Evolutionary conservation across 331 rosid genomes (phyloP), one percentile per base, ranked within the genome.

Genomic region (Quercus phellos): DNA sequence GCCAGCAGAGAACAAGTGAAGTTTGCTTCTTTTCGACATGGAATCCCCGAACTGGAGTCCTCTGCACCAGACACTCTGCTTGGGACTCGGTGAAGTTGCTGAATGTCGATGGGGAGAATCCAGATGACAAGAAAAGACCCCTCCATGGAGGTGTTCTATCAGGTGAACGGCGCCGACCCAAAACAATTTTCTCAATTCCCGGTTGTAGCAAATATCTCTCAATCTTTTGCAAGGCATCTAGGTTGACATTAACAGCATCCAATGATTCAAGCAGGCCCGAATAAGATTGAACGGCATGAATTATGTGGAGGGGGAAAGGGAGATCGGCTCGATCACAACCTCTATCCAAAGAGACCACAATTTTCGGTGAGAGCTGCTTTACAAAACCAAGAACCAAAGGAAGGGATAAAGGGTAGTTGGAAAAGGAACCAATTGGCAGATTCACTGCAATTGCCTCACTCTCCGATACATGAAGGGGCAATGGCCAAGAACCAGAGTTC

Each of bases 61-160:
- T 80, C 79, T 94, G 98, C 70, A 92, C 94, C 80, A 92, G 63
- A 77, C 96, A 94, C 80, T 94, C 99, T 0, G 98, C 98, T 85
- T 92, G 99, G 42, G 92, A 91, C 79, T 92, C 96, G 0, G 98
- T 89, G 77, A 93, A 86, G 84, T 92, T 94, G 61, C 98, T 94
- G 78, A 92, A 94, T 70, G 88, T 68, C 88, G 75, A 77, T 14
- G 94, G 92, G 0, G 93, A 86, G 74, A 91, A 90, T 24, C 97
- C 98, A 3, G 91, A 82, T 32, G 88, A 79, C 74, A 90, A 77
- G 51, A 94, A 84, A 43, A 84, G 42, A 5, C 81, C 78, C 73
- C 79, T 89, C 97, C 96, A 91, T 0, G 94, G 84, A 35, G 80
- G 88, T n/a, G 79, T 67, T 66, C 86, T 78, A 26, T 87, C 93